A percentile compares a stretch with the other conserved stretches of the same genome.
Conservation (phyloP, 106 monocot genomes). For the Dendrobium catenatum region DNA sequence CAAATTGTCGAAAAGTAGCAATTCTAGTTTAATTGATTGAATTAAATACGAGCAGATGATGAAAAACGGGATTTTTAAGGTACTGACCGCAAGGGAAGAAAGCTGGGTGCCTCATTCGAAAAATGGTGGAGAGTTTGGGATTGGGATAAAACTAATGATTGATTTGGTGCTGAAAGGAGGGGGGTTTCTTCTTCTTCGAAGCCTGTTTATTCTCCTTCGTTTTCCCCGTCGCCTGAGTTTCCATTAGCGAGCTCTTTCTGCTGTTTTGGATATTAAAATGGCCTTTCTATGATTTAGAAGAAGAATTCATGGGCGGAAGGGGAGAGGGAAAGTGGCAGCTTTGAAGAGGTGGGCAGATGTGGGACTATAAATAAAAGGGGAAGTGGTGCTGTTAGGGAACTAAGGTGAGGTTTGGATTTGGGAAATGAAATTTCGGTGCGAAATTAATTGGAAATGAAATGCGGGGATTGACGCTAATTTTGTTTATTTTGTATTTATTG, state of each 20-base stretch:
- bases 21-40: neutral
- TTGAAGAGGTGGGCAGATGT: neutral
- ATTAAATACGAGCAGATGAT: neutral
- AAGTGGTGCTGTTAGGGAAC: neutral
- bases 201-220: neutral
- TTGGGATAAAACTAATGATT: neutral
- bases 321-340: neutral
- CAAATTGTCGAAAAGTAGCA: neutral
- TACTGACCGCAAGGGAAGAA: slow-evolving; percentile 4
- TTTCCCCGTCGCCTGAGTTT: neutral
- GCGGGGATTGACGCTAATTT: neutral
- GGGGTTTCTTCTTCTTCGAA: neutral
- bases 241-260: neutral
- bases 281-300: neutral
- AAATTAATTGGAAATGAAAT: neutral
- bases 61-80: neutral
- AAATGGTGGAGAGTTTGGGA: neutral
- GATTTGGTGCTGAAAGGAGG: neutral
- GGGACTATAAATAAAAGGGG: neutral
- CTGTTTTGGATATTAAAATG: neutral
- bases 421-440: neutral
- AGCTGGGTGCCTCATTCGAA: slow-evolving; percentile 37
- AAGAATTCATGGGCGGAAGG: neutral
- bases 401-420: neutral
- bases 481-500: too few species aligned